These are phyloP conservation scores for Solanum rostratum DNA, from an alignment of 257 asterid genomes.

Conservation along the genomic window DNA sequence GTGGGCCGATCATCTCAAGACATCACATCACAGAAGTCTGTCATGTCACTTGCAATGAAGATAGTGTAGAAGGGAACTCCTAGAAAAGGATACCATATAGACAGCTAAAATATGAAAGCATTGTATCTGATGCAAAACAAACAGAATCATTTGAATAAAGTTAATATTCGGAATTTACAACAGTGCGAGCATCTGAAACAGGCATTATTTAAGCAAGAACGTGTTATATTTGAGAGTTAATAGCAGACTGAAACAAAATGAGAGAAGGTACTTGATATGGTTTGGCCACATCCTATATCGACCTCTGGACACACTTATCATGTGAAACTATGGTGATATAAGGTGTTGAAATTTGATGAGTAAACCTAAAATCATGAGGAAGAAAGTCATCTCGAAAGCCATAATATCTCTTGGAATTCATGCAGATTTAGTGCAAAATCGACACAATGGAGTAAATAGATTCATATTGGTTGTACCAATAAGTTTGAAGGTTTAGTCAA, in stretches of 20 bases:
- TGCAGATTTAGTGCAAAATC: not conserved
- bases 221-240: not conserved
- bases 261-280: not conserved
- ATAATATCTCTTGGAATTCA: not conserved
- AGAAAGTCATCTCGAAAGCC: not conserved
- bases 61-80: not conserved
- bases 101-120: not conserved
- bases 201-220: not conserved
- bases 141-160: not conserved
- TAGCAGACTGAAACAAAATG: not conserved
- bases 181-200: not conserved
- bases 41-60: not conserved
- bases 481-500: not conserved
- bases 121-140: not conserved
- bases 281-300: not conserved
- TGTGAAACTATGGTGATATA: not conserved
- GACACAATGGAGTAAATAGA: not conserved
- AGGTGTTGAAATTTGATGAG: not conserved
- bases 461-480: not conserved
- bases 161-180: not conserved
- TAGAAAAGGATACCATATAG: not conserved
- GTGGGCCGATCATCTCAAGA: not conserved
- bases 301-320: not conserved
- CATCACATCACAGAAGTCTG: not conserved
- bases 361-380: not conserved